Base-by-base conservation (phyloP, 441 rosid species). In the Populus hybrid region DNA sequence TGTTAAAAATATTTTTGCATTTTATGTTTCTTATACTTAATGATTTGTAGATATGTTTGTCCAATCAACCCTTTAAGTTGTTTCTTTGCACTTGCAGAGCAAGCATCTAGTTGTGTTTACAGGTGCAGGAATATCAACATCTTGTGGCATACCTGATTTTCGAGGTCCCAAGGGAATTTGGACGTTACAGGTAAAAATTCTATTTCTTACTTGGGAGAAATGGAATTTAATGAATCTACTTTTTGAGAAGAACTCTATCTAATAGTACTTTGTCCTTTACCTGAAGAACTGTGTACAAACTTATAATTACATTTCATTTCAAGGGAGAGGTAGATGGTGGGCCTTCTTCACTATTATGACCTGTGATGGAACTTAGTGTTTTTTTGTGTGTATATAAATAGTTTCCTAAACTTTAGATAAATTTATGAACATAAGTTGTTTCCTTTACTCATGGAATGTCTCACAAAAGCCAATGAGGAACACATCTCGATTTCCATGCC, bases 131-230 rank as follows among this genome's bases (percentile, higher is more conserved):
- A 93, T 93, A 83, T 95, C 99, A 73, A 93, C 99, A 68, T 91
- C 99, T 80, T 92, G 99, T 83, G 97, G 99, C 63, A 95, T 95
- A 76, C 98, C 99, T 80, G 97, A 95, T 85, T 92, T 95, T 83
- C 88, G 99, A 80, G 98, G 98, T 68, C 99, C 99, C 67, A 89
- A 90, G 77, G 99, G 99, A 80, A 93, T 95, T 76, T 95, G 99
- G 99, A 95, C 99, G 14, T 76, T 95, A 63, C 98, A 95, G 98
- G 98, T 93, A 78, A 78, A 76, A 71, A 42, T 24, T 77, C 59
- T 28, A 67, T 64, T 68, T 63, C 76, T 74, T 71, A 14, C 74
- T 71, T 53, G 77, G 21, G 42, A 35, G 68, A 26, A 9, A 53
- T 31, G 50, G 61, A 28, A 64, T 50, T 40, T 56, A 36, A 18